phyloP scores from a whole-genome alignment of 345 rosid genomes.

The Citrus mangshanensis region DNA sequence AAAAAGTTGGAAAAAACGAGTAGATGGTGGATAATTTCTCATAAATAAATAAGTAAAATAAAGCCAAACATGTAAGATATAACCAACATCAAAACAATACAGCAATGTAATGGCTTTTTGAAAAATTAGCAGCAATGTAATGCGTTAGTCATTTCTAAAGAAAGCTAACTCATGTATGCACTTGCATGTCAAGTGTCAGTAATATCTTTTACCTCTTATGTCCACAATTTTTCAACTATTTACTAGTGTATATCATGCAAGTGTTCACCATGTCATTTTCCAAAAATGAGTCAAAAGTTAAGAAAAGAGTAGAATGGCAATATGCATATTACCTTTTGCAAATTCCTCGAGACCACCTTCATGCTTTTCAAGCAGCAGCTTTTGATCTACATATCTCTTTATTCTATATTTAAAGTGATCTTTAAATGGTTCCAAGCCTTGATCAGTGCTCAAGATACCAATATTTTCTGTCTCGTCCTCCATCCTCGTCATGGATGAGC shows the following conservation, averaged over 20 bases:
- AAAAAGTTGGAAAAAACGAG: too few species aligned
- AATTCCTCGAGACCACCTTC: constrained; percentile 77
- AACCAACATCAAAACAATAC: not conserved
- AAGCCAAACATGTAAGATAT: not conserved
- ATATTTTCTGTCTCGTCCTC: constrained; percentile 40
- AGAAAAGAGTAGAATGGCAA: not conserved
- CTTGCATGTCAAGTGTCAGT: not conserved
- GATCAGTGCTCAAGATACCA: constrained; percentile 47
- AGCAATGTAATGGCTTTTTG: not conserved
- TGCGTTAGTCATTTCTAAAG: not conserved
- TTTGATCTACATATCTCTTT: constrained; percentile 51
- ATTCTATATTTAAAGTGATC: constrained; percentile 62
- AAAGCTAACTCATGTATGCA: not conserved
- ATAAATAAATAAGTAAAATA: not conserved
- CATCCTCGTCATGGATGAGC: constrained; percentile 29
- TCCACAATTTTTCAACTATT: not conserved
- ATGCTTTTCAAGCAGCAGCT: constrained; percentile 44
- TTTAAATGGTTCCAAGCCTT: constrained; percentile 47
- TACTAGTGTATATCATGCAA: not conserved
- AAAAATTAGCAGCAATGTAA: not conserved
- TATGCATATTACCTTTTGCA: constrained; percentile 46
- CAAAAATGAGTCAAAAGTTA: not conserved
- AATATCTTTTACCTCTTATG: not conserved
- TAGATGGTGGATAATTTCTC: too few species aligned
- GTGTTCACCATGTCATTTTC: not conserved